Percentiles rank a stretch among this genome's conserved stretches.
phyloP scores from a whole-genome alignment of 345 rosid species.

The Hypericum androsaemum region DNA sequence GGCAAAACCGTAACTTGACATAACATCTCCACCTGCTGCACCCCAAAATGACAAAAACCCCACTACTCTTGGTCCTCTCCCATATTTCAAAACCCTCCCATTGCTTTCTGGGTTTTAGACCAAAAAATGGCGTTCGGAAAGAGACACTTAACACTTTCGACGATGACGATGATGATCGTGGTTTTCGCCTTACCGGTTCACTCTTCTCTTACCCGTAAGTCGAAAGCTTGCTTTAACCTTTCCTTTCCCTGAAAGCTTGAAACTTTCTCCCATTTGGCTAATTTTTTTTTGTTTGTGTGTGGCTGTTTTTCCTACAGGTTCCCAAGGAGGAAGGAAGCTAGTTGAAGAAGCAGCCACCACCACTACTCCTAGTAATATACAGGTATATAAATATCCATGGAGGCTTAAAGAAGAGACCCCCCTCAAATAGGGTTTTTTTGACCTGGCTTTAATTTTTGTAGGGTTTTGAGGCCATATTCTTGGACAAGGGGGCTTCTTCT shows the following conservation, averaged over 20 bases:
- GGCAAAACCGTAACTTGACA: too few relatives aligned
- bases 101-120: background rate
- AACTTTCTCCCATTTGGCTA: background rate
- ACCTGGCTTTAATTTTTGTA: background rate
- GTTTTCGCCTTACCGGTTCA: constrained; percentile 13
- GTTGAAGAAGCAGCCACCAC: constrained; percentile 4
- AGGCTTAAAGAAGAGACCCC: too few relatives aligned
- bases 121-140: constrained; percentile 16
- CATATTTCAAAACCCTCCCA: background rate
- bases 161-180: constrained; percentile 12
- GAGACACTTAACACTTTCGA: constrained; percentile 14
- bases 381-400: too few relatives aligned
- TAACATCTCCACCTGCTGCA: too few relatives aligned
- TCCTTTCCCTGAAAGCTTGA: background rate
- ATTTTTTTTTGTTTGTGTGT: background rate
- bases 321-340: constrained; percentile 7
- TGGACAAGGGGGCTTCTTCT: constrained; percentile 5
- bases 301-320: too few relatives aligned
- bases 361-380: constrained; percentile 9
- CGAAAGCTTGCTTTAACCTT: too few relatives aligned
- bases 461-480: constrained; percentile 14
- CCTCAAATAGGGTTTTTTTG: too few relatives aligned
- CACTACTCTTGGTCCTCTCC: background rate
- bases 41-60: constrained; percentile 1
- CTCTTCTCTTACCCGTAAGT: constrained; percentile 20